Evolutionary conservation across 2,329 filamentous ascomycete genomes (phyloP).

Genomic region (Venturia aucupariae): DNA sequence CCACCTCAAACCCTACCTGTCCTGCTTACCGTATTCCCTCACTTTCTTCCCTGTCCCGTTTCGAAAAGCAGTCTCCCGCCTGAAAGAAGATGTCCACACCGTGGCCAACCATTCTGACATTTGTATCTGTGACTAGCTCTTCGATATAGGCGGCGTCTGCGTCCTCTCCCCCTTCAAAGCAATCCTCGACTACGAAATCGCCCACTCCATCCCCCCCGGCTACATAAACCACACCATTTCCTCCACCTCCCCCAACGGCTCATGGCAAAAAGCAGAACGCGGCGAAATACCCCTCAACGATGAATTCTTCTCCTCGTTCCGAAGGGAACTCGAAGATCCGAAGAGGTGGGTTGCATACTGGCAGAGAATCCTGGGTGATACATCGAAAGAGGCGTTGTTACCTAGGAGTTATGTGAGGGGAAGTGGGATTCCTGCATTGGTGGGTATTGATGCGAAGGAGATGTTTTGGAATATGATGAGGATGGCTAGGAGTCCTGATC

Average conservation of each 20-base stretch:
- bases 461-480: slow-evolving; percentile 92
- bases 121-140: slow-evolving; percentile 51
- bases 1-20: too few species aligned
- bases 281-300: slow-evolving; percentile 70
- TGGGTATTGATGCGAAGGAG: slow-evolving; percentile 63
- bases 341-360: slow-evolving; percentile 59
- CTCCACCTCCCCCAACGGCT: slow-evolving; percentile 63
- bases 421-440: slow-evolving; percentile 49
- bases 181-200: slow-evolving; percentile 81
- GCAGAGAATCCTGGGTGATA: slow-evolving; percentile 36
- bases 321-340: slow-evolving; percentile 58
- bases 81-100: too few species aligned
- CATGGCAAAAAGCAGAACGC: slow-evolving; percentile 82
- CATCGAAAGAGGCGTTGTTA: slow-evolving; percentile 22
- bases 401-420: slow-evolving; percentile 15
- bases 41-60: background rate
- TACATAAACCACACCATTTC: slow-evolving; percentile 92
- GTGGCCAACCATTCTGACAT: too few species aligned
- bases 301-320: slow-evolving; percentile 68
- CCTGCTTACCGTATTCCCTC: too few species aligned
- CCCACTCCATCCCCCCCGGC: slow-evolving; percentile 67
- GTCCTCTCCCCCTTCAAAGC: slow-evolving; percentile 86
- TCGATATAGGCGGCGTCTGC: slow-evolving; percentile 95
- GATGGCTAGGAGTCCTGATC: slow-evolving; percentile 60
- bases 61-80: too few species aligned